Base-by-base conservation (phyloP, 2,329 filamentous ascomycete genomes). In the Talaromyces sp. region DNA sequence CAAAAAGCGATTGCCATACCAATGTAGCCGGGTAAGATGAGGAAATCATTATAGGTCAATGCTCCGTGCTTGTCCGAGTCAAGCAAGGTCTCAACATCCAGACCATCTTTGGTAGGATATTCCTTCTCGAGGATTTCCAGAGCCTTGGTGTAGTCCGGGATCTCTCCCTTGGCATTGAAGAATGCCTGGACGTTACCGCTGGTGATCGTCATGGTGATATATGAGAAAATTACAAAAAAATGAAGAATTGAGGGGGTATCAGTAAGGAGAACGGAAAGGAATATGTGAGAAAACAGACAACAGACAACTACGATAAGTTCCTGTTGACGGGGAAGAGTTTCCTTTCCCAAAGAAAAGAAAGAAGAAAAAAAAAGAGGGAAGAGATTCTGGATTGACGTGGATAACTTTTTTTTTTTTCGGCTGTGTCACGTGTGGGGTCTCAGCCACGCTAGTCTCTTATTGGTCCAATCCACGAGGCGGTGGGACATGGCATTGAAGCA, bases 1-100 rank as follows among this genome's bases (percentile, higher is more conserved):
- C 8, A 25, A 41, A 31, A 33, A 28, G 53, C 50, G 54, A 58
- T 61, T 57, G 50, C 63, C 75, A 67, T 80, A 85, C 82, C 94
- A 79, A 99, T 97, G 80, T 97, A 96, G 73, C 95, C 95, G 60
- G 94, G 94, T 62, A 99, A 84, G 69, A 99, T 80, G 63, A 99
- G 86, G 81, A 99, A 99, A 78, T 99, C 94, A 77, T 99, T 99
- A 84, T 97, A 99, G 60, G 93, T 97, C 70, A 99, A 82, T 69
- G 94, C 94, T 62, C 94, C 94, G 71, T 92, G 89, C 77, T 87
- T 88, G 79, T 89, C 88, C 65, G 93, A 92, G 80, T 99, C 89
- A 74, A 97, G 85, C 67, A 99, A 83, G 64, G 91, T 87, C 71
- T 91, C 81, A 69, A 95, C 85, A 73, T 91, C 85, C 68, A 99